These are phyloP conservation scores for Thielaviopsis cerberus DNA, from an alignment of 2,329 filamentous ascomycete genomes.

Conservation along the genomic window DNA sequence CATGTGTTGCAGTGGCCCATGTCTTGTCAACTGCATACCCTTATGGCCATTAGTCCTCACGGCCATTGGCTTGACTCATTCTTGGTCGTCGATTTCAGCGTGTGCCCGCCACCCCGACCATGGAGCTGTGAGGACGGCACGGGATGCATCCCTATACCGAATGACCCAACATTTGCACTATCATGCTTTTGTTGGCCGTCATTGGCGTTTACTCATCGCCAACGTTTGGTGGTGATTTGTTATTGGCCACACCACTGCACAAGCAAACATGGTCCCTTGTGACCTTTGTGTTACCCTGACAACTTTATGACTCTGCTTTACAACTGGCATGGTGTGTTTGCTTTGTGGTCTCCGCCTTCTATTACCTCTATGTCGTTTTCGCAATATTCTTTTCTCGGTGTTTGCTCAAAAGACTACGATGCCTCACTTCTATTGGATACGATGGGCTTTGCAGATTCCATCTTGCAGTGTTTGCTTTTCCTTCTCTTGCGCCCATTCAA, in stretches of 20 bases:
- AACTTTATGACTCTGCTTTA: neutral
- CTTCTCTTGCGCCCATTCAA: neutral
- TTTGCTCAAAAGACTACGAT: neutral
- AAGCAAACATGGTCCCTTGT: neutral
- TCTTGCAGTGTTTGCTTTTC: neutral
- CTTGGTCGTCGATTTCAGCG: neutral
- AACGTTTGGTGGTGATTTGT: neutral
- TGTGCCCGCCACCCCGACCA: neutral
- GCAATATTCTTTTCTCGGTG: neutral
- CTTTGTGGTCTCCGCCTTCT: neutral
- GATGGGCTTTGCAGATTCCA: neutral
- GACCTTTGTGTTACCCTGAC: neutral
- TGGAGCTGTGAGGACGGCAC: neutral
- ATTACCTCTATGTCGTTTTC: neutral
- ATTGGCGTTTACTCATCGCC: neutral
- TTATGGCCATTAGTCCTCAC: neutral
- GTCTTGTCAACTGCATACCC: neutral
- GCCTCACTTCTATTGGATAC: neutral
- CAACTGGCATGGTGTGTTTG: neutral
- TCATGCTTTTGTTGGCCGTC: neutral
- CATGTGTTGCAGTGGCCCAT: neutral
- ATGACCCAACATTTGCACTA: neutral
- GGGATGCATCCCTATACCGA: neutral
- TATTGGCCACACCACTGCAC: neutral
- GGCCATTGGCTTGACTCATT: neutral